These are phyloP conservation scores for Zygosaccharomyces lentus DNA, from an alignment of 805 yeast species.

Conservation along the genomic window DNA sequence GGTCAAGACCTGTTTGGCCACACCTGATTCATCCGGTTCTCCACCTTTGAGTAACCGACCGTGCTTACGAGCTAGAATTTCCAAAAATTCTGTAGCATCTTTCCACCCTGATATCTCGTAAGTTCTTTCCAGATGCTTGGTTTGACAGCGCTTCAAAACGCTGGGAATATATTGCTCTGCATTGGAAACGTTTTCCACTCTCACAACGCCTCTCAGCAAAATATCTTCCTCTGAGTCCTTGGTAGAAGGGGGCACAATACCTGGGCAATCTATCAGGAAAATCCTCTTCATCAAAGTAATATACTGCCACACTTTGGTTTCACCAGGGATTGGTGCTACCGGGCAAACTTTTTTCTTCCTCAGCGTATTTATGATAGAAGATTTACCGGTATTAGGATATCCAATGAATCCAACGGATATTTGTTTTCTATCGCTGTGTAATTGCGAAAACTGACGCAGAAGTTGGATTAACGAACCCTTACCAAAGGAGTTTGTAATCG, in stretches of 20 bases:
- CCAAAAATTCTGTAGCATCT: constrained; percentile 73
- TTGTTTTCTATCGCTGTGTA: constrained; percentile 91
- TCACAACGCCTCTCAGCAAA: constrained; percentile 91
- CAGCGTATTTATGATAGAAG: constrained; percentile 89
- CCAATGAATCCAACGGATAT: constrained; percentile 97
- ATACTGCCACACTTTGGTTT: constrained; percentile 98
- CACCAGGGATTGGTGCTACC: constrained; percentile 99
- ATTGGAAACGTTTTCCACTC: constrained; percentile 94
- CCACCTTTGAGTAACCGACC: constrained; percentile 96
- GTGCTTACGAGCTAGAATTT: constrained; percentile 83
- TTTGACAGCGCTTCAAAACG: constrained; percentile 76
- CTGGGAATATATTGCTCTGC: constrained; percentile 96
- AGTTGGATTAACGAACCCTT: constrained; percentile 93
- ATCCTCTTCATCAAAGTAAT: constrained; percentile 95
- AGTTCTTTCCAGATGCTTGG: constrained; percentile 89
- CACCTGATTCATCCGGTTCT: constrained; percentile 93
- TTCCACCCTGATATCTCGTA: constrained; percentile 93
- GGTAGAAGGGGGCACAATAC: constrained; percentile 93
- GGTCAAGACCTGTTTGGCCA: constrained; percentile 82
- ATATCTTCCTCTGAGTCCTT: constrained; percentile 90
- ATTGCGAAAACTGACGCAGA: constrained; percentile 83
- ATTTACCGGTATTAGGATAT: constrained; percentile 97
- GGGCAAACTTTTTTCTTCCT: constrained; percentile 93
- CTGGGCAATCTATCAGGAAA: constrained; percentile 96
- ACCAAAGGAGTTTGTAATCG: constrained; percentile 95